These are phyloP conservation scores for Eucommia ulmoides DNA, from an alignment of 257 asterid genomes.

Conservation along the genomic window DNA sequence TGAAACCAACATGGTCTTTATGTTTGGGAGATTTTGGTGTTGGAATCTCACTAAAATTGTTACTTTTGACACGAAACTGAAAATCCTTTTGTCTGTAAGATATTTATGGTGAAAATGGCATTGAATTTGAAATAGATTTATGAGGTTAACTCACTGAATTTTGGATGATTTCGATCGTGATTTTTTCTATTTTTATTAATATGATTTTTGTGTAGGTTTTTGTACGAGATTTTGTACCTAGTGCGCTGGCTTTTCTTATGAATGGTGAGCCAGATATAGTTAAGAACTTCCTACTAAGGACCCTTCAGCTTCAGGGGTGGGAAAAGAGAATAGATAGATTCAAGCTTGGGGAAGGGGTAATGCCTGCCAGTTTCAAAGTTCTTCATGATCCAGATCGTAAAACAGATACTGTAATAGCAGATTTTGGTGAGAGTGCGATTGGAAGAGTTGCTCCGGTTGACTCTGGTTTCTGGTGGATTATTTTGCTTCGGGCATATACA, in stretches of 20 bases:
- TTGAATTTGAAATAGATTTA: too few species aligned
- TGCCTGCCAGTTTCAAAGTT: constrained; percentile 82
- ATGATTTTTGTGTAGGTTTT: constrained; percentile 34
- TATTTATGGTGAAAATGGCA: background rate
- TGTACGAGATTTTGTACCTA: constrained; percentile 73
- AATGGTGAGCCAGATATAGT: constrained; percentile 73
- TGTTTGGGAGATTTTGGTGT: too few species aligned
- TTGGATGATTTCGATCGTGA: background rate
- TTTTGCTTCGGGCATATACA: constrained; percentile 74
- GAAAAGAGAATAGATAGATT: constrained; percentile 58
- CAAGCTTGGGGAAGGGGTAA: constrained; percentile 71
- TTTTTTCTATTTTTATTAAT: too few species aligned
- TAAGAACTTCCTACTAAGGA: constrained; percentile 56
- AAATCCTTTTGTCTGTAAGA: background rate
- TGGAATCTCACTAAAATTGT: too few species aligned
- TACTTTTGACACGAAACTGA: background rate
- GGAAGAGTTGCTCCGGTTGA: constrained; percentile 85
- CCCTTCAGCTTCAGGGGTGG: constrained; percentile 80
- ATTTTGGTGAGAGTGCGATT: constrained; percentile 78
- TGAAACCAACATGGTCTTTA: too few species aligned
- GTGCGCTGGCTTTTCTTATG: constrained; percentile 67
- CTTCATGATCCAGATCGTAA: constrained; percentile 58
- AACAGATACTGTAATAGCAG: constrained; percentile 52
- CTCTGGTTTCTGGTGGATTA: constrained; percentile 89
- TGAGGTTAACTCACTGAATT: background rate